Evolutionary conservation across 2,329 filamentous ascomycete species (phyloP).

Genomic region (Penicillium griseofulvum): DNA sequence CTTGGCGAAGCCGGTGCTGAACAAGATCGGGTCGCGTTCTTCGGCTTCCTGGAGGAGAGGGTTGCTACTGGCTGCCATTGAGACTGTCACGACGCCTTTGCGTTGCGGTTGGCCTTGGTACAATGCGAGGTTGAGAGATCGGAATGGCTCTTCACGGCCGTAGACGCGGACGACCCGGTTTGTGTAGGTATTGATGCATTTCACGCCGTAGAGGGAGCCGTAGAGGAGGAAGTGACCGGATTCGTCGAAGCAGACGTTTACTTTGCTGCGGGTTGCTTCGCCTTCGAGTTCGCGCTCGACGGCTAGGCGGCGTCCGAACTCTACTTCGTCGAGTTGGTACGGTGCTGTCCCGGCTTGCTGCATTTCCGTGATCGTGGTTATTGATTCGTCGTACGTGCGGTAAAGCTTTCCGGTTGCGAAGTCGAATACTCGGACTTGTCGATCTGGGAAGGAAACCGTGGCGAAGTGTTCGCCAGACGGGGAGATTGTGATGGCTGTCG

Average conservation of each 20-base stretch:
- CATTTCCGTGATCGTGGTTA: slow-evolving; percentile 87
- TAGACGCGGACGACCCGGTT: slow-evolving; percentile 90
- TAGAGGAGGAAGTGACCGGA: slow-evolving; percentile 94
- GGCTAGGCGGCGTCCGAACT: slow-evolving; percentile 85
- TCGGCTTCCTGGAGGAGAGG: slow-evolving; percentile 91
- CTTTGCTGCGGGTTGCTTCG: slow-evolving; percentile 62
- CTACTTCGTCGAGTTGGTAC: slow-evolving; percentile 80
- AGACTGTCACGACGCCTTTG: slow-evolving; percentile 88
- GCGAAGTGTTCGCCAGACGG: slow-evolving; percentile 83
- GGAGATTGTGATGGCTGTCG: slow-evolving; percentile 78
- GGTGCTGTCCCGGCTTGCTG: slow-evolving; percentile 86
- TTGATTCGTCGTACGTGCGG: slow-evolving; percentile 91
- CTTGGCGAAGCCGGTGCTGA: slow-evolving; percentile 80
- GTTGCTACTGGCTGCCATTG: slow-evolving; percentile 95
- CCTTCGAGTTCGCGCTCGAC: slow-evolving; percentile 83
- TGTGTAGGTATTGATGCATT: slow-evolving; percentile 93
- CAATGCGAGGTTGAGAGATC: slow-evolving; percentile 75
- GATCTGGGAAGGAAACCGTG: slow-evolving; percentile 86
- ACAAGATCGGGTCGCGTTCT: slow-evolving; percentile 81
- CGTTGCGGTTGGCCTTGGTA: slow-evolving; percentile 96
- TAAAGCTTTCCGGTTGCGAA: slow-evolving; percentile 85
- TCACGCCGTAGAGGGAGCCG: slow-evolving; percentile 85
- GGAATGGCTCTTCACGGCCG: slow-evolving; percentile 83
- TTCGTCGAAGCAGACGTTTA: slow-evolving; percentile 92
- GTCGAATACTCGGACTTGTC: slow-evolving; percentile 90